Evolutionary conservation across 305 asterid species (phyloP).

Genomic region (Ilex paraguariensis): DNA sequence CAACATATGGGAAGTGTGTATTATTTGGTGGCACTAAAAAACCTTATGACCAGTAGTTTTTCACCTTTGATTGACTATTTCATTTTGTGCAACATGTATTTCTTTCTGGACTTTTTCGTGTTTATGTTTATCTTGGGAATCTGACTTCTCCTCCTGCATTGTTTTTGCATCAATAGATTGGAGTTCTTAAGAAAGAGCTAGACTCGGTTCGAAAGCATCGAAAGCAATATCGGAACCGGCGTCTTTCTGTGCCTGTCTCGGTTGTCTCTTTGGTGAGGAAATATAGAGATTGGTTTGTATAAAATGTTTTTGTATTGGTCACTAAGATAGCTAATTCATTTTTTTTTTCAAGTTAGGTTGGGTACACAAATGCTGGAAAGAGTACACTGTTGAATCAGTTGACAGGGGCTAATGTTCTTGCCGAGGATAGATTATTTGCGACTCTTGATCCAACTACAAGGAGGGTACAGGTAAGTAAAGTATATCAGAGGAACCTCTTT

Average conservation of each 20-base stretch:
- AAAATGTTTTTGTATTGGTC: constrained; percentile 10
- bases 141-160: neutral
- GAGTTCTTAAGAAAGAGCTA: constrained; percentile 80
- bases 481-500: neutral
- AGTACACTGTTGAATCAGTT: constrained; percentile 78
- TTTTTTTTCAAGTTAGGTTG: constrained; percentile 54
- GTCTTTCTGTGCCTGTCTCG: constrained; percentile 71
- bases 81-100: too few relatives aligned
- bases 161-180: constrained; percentile 41
- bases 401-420: constrained; percentile 94
- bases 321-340: constrained; percentile 6
- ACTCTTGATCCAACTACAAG: constrained; percentile 98
- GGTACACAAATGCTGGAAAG: constrained; percentile 97
- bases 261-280: constrained; percentile 85
- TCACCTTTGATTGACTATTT: too few relatives aligned
- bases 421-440: constrained; percentile 85
- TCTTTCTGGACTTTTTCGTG: neutral
- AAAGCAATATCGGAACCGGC: constrained; percentile 80
- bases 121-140: neutral
- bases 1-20: too few relatives aligned
- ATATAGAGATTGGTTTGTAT: neutral
- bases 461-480: constrained; percentile 77
- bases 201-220: constrained; percentile 94
- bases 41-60: too few relatives aligned
- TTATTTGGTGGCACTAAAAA: too few relatives aligned